Evolutionary conservation across 2,329 filamentous ascomycete species (phyloP), one percentile per base, ranked within the genome.

Genomic region (Sporothrix brunneoviolacea): DNA sequence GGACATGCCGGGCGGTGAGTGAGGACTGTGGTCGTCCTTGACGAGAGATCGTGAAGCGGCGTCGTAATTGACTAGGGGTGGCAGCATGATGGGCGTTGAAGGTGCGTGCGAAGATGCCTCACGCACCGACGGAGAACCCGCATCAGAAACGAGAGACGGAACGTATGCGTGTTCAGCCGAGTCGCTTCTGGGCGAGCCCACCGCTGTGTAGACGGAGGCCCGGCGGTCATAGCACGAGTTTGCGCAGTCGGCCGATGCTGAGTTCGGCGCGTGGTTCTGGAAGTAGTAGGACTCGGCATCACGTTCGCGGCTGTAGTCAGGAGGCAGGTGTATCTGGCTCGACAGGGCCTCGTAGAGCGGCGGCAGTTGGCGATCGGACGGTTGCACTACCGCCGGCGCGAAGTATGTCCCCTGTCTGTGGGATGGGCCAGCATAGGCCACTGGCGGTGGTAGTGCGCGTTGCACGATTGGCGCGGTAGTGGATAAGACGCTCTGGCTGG

Each of bases 141-240:
- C 71, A 63, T 93, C 88, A 0, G 86, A 89, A 44, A 87, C 74
- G 55, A 88, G 73, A 1, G 84, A 86, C 7, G 84, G 84, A 4
- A 82, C 79, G 27, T 73, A 72, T 24, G 24, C 37, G 8, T 43
- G 27, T 39, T 85, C 82, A 15, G 76, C 69, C 2, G 72, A 76
- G 16, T 76, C 74, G 44, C 71, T 67, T 52, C 73, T 70, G 3
- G 84, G 87, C 0, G 69, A 70, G 24, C 64, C 61, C n/a, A 33
- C n/a, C 4, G 13, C 21, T 10, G 48, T 51, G 33, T 36, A 35
- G 15, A 27, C 35, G 3, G 45, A 52, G 3, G 18, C 15, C 16
- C 50, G 50, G 40, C 50, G 50, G 19, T 52, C 45, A 2, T 40
- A n/a, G 12, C 9, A 12, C 33, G 19, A 38, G n/a, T 16, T 7